Conservation (phyloP, 129 eudicot species). For the Calendula officinalis region DNA sequence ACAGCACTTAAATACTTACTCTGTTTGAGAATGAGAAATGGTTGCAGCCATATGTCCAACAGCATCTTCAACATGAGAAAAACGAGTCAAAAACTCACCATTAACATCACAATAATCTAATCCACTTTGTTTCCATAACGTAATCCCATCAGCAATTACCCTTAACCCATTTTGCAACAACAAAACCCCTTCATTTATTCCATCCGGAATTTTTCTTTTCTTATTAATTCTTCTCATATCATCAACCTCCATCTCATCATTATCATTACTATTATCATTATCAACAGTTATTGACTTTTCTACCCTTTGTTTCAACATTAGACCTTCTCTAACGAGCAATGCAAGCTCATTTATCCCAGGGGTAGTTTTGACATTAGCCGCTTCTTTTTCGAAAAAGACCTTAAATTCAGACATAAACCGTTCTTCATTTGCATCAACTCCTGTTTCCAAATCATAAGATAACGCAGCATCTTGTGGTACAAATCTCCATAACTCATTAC, state of each 20-base stretch:
- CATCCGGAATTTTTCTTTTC: constrained; percentile 72
- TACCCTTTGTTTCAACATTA: constrained; percentile 43
- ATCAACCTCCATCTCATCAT: constrained; percentile 50
- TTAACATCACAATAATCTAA: constrained; percentile 40
- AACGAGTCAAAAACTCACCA: constrained; percentile 49
- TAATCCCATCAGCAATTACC: constrained; percentile 57
- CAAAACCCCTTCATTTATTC: constrained; percentile 62
- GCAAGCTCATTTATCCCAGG: constrained; percentile 40
- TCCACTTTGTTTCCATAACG: constrained; percentile 54
- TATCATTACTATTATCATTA: not conserved
- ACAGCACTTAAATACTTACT: constrained; percentile 17
- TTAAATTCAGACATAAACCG: constrained; percentile 88
- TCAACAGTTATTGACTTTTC: constrained; percentile 19
- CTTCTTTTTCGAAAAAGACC: constrained; percentile 76
- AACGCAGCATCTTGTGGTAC: constrained; percentile 88
- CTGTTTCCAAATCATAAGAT: constrained; percentile 64
- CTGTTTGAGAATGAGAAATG: constrained; percentile 42
- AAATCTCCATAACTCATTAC: constrained; percentile 83
- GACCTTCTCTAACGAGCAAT: constrained; percentile 52
- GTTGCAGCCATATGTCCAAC: constrained; percentile 56
- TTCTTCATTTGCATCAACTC: constrained; percentile 58
- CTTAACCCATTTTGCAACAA: constrained; percentile 73
- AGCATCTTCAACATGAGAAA: constrained; percentile 62
- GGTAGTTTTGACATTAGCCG: constrained; percentile 38
- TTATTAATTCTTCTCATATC: constrained; percentile 40